These are phyloP conservation scores for Solanum rostratum DNA, from an alignment of 257 asterid genomes.

Conservation along the genomic window DNA sequence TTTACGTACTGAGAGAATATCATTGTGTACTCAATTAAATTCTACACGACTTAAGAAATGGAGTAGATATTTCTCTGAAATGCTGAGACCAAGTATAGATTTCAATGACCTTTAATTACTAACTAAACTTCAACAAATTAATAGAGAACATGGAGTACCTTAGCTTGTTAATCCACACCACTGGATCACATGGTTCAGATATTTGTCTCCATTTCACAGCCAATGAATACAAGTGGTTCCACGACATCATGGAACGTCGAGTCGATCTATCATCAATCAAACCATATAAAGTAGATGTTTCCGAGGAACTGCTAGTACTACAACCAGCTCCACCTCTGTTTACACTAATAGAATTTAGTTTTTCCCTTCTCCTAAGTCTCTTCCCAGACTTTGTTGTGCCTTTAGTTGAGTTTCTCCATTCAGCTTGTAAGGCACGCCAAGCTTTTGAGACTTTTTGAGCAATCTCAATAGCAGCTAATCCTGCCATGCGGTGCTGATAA, in stretches of 20 bases:
- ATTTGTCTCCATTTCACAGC: constrained; percentile 99
- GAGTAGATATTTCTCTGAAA: neutral
- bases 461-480: constrained; percentile 93
- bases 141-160: constrained; percentile 38
- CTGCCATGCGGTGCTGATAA: constrained; percentile 96
- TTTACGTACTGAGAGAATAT: neutral
- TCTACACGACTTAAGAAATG: neutral
- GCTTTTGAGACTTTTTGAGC: constrained; percentile 88
- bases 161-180: constrained; percentile 88
- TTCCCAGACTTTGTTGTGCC: constrained; percentile 60
- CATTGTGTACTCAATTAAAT: neutral
- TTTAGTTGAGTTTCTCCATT: constrained; percentile 72
- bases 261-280: constrained; percentile 57
- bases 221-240: constrained; percentile 70
- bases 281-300: constrained; percentile 34
- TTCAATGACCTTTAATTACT: neutral
- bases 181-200: constrained; percentile 96
- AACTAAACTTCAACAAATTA: neutral
- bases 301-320: constrained; percentile 74
- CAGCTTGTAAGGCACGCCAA: constrained; percentile 88
- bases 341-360: constrained; percentile 51
- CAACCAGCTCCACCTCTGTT: constrained; percentile 99
- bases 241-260: constrained; percentile 66
- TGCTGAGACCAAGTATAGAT: neutral
- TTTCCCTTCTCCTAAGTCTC: constrained; percentile 66